Base-by-base conservation (phyloP, 148 eudicot genomes). In the Cornus kousa region DNA sequence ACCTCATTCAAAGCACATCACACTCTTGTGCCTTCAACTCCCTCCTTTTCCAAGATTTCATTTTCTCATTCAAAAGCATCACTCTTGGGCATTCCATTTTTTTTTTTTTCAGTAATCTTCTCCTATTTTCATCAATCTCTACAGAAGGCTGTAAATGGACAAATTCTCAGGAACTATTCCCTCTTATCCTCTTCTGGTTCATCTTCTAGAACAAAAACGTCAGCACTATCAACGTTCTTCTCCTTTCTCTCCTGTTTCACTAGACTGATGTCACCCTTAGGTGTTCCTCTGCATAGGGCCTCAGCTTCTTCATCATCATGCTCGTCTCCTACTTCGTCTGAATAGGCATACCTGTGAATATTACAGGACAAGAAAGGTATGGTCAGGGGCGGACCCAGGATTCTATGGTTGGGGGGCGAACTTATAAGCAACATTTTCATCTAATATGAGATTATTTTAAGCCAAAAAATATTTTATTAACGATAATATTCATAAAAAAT, bases 301-400 rank as follows among this genome's bases (percentile, higher is more conserved):
- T 95, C 90, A 66, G 88, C 84, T 92, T 93, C 99, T 78, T 93
- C 98, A 5, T 90, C 97, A 40, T 86, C 90, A 2, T 73, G 80
- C n/a, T 93, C 92, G 22, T 86, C 93, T 77, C 87, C 97, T 68
- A 79, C 77, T 80, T 82, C 87, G 46, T 87, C 93, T 28, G 92
- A 87, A 78, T 95, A 95, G 59, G 99, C 97, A 68, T 95, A 95
- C 64, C 99, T 95, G 89, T 67, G 74, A 43, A 35, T 60, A 20
- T 48, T 6, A 31, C 5, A 23, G 20, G 53, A 43, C 32, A 31
- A 68, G 28, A 28, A 28, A 28, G n/a, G n/a, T n/a, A n/a, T n/a
- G n/a, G n/a, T n/a, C n/a, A n/a, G n/a, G n/a, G n/a, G n/a, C n/a
- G n/a, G n/a, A n/a, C n/a, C n/a, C n/a, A n/a, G n/a, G n/a, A n/a